A percentile compares a stretch with the other conserved stretches of the same genome.
Evolutionary conservation across 2,329 filamentous ascomycete genomes (phyloP).

Genomic region (Chaetothyriales sp.): DNA sequence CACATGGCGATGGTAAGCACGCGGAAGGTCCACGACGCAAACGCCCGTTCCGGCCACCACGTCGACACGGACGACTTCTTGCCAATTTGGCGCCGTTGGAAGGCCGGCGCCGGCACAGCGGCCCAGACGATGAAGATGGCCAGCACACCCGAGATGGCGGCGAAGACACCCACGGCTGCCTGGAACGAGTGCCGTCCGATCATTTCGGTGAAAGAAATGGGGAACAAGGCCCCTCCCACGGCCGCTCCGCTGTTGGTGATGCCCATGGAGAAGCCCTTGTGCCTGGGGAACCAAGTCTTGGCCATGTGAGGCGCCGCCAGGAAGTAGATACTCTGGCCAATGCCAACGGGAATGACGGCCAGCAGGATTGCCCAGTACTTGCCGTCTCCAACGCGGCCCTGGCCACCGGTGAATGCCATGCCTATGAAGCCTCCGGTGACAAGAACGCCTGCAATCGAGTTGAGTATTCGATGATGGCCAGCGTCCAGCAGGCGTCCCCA

Average conservation of each 20-base stretch:
- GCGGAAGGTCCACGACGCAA: not conserved
- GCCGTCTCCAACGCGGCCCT: not conserved
- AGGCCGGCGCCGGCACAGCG: not conserved
- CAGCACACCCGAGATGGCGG: not conserved
- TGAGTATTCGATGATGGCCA: conserved; percentile 1
- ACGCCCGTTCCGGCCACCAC: not conserved
- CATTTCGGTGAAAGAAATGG: not conserved
- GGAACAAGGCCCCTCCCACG: not conserved
- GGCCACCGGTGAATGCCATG: not conserved
- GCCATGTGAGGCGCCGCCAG: conserved; percentile 1
- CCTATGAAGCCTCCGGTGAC: not conserved
- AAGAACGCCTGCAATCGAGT: not conserved
- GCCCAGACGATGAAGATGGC: not conserved
- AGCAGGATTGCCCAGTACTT: conserved; percentile 2
- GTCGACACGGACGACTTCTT: not conserved
- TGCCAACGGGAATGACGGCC: not conserved
- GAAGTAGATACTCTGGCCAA: conserved; percentile 3
- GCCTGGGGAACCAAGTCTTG: conserved; percentile 1
- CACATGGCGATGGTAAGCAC: conserved; percentile 1
- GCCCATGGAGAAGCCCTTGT: conserved; percentile 2
- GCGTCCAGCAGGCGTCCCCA: not conserved
- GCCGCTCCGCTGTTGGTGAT: conserved; percentile 2
- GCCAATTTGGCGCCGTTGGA: not conserved
- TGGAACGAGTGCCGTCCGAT: not conserved
- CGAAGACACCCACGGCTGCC: not conserved